Evolutionary conservation across 805 yeast genomes (phyloP).

Genomic region (Lachancea mirantina): DNA sequence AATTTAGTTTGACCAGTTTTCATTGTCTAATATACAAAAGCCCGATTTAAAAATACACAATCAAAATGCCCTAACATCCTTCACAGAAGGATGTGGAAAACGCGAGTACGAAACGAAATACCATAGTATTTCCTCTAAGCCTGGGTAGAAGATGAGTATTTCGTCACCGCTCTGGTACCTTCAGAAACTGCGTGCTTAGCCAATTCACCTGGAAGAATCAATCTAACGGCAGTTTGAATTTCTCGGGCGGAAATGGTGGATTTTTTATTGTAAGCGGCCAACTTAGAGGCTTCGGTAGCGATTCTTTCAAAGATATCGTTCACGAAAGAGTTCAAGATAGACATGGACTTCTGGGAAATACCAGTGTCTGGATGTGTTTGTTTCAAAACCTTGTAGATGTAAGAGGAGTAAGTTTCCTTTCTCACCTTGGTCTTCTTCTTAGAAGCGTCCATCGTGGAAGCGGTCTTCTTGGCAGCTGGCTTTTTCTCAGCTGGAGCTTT

Average conservation of each 20-base stretch:
- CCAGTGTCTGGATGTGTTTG: slow-evolving; percentile 98
- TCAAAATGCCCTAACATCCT: slow-evolving; percentile 3
- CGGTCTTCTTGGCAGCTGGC: slow-evolving; percentile 85
- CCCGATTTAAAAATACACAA: slow-evolving; percentile 9
- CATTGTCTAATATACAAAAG: slow-evolving; percentile 10
- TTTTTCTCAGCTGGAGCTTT: slow-evolving; percentile 96
- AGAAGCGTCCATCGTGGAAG: slow-evolving; percentile 63
- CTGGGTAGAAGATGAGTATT: slow-evolving; percentile 61
- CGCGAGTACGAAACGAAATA: background rate
- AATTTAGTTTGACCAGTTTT: slow-evolving; percentile 1
- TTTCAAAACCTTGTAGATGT: slow-evolving; percentile 91
- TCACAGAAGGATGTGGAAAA: slow-evolving; percentile 1
- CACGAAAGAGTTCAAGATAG: slow-evolving; percentile 93
- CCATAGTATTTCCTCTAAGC: slow-evolving; percentile 11
- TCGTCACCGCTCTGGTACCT: slow-evolving; percentile 93
- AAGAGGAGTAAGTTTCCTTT: slow-evolving; percentile 93
- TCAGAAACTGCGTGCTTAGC: slow-evolving; percentile 95
- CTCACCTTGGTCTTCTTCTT: slow-evolving; percentile 88
- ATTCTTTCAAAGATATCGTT: slow-evolving; percentile 93
- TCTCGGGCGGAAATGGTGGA: slow-evolving; percentile 93
- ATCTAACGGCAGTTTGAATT: slow-evolving; percentile 93
- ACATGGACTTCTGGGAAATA: slow-evolving; percentile 94
- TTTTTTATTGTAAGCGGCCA: slow-evolving; percentile 95
- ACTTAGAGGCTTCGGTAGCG: slow-evolving; percentile 90
- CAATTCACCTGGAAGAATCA: slow-evolving; percentile 91